Percentiles rank a stretch among this genome's conserved stretches.
Evolutionary conservation across 2,329 filamentous ascomycete species (phyloP).

Genomic region (Verruconis gallopava): DNA sequence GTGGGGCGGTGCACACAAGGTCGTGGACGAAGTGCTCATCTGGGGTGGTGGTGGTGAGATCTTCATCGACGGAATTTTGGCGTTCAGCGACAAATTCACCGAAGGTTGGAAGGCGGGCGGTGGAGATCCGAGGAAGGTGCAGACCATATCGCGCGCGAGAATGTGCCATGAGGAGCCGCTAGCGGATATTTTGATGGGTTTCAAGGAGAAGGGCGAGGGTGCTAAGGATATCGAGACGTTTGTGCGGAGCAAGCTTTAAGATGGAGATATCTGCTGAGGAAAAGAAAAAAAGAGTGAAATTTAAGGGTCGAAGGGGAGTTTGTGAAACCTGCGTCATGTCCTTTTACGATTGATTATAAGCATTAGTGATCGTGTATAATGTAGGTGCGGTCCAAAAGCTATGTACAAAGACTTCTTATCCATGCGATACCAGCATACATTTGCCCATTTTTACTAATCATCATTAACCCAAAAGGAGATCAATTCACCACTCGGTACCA

Average conservation of each 20-base stretch:
- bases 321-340: too few species aligned
- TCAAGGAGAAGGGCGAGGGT: slow-evolving; percentile 6
- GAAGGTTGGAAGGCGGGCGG: slow-evolving; percentile 20
- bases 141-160: neutral
- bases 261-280: too few species aligned
- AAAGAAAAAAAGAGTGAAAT: too few species aligned
- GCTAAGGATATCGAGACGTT: slow-evolving; percentile 8
- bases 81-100: slow-evolving; percentile 36
- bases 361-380: too few species aligned
- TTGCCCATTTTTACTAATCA: too few species aligned
- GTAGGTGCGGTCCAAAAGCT: too few species aligned
- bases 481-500: neutral
- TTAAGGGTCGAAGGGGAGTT: too few species aligned
- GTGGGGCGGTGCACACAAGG: slow-evolving; percentile 37
- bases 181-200: slow-evolving; percentile 6
- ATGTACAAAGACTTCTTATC: too few species aligned
- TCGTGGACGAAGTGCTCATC: slow-evolving; percentile 36
- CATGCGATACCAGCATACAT: too few species aligned
- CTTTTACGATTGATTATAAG: too few species aligned
- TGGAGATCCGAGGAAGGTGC: neutral
- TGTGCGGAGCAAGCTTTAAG: slow-evolving; percentile 7
- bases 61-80: slow-evolving; percentile 41
- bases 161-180: slow-evolving; percentile 6
- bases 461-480: too few species aligned
- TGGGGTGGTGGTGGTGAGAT: slow-evolving; percentile 44